A percentile compares a stretch with the other conserved stretches of the same genome.
Evolutionary conservation across 2,329 filamentous ascomycete species (phyloP).

Genomic region (Aspergillus awamori): DNA sequence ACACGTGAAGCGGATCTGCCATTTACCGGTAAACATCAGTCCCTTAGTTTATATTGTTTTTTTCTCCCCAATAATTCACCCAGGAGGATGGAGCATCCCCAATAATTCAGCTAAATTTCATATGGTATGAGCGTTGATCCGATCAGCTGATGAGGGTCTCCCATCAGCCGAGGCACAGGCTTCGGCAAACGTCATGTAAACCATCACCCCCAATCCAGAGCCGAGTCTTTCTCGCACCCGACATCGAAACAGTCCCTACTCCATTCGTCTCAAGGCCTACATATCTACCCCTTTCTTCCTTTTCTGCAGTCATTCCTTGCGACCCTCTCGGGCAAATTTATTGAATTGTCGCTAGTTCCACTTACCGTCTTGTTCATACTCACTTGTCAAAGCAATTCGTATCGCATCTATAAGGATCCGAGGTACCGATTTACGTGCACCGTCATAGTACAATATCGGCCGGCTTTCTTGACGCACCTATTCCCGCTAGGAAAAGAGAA

Average conservation of each 20-base stretch:
- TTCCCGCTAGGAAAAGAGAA: background rate
- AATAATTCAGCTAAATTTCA: background rate
- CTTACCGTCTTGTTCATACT: background rate
- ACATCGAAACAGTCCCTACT: conserved; percentile 4
- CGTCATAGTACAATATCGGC: no score
- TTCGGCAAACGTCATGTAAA: conserved; percentile 44
- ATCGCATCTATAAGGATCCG: conserved; percentile 3
- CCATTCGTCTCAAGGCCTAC: conserved; percentile 12
- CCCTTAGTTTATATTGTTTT: background rate
- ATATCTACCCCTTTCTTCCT: conserved; percentile 12
- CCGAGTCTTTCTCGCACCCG: conserved; percentile 36
- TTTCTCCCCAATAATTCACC: no score
- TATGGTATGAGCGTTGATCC: background rate
- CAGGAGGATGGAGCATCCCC: background rate
- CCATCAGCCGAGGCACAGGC: conserved; percentile 38
- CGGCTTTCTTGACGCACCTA: conserved; percentile 2
- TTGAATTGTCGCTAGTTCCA: background rate
- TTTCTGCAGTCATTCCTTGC: conserved; percentile 8
- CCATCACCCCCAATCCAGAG: conserved; percentile 24
- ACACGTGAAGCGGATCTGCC: background rate
- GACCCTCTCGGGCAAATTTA: background rate
- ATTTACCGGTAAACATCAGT: background rate
- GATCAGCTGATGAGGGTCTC: background rate
- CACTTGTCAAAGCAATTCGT: background rate
- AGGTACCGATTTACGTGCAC: background rate